Percentiles rank a stretch among this genome's conserved stretches.
Conservation (phyloP, 345 rosid genomes). For the Sonneratia caseolaris region DNA sequence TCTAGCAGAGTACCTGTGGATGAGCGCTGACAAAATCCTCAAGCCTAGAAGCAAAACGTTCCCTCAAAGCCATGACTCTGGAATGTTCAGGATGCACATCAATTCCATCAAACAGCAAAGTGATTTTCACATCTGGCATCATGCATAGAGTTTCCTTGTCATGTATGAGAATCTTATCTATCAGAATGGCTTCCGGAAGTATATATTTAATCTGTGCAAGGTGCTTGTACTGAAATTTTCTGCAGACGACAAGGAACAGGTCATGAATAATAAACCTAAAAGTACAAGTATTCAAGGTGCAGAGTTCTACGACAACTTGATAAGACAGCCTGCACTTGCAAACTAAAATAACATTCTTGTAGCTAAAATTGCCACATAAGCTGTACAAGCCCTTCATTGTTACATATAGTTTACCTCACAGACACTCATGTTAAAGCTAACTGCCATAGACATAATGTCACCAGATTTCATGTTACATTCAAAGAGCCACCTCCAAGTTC, state of each 20-base stretch:
- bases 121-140: slow-evolving; percentile 34
- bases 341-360: not conserved
- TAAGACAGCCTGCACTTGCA: not conserved
- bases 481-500: too few species aligned
- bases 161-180: slow-evolving; percentile 31
- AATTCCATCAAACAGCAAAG: slow-evolving; percentile 22
- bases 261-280: not conserved
- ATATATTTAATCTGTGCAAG: slow-evolving; percentile 39
- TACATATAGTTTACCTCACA: not conserved
- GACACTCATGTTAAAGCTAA: not conserved
- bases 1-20: slow-evolving; percentile 30
- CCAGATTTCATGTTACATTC: not conserved
- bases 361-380: not conserved
- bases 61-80: slow-evolving; percentile 23
- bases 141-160: slow-evolving; percentile 35
- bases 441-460: not conserved
- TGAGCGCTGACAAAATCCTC: slow-evolving; percentile 18
- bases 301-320: not conserved
- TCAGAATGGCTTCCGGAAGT: slow-evolving; percentile 35
- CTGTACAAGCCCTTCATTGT: not conserved
- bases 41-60: slow-evolving; percentile 30
- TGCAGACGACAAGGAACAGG: slow-evolving; percentile 11
- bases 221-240: slow-evolving; percentile 25
- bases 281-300: not conserved
- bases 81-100: slow-evolving; percentile 30